Base-by-base conservation (phyloP, 2,329 filamentous ascomycete species). In the Rhinocladiella similis region DNA sequence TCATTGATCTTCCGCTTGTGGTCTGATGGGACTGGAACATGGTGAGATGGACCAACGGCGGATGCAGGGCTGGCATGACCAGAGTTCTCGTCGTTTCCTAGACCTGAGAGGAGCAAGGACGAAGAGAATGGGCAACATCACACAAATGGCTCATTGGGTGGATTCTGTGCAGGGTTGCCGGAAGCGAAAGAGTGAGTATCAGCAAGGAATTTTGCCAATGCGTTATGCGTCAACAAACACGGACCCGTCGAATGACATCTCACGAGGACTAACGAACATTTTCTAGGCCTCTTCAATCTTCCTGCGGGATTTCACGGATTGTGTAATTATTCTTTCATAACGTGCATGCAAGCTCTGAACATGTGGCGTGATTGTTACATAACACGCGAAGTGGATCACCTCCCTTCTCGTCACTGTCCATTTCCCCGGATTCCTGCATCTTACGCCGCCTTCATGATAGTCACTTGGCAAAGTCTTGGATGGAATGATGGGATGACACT, bases 141-240 rank as follows among this genome's bases (percentile, higher is more conserved):
- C 12, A 48, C 12, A 48, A 48, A 48, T 48, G 46, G 22, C 46
- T 48, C 46, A 48, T 48, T 48, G 46, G 46, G 25, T 48, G 46
- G 46, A 33, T 46, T 13, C 14, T 19, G 4, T 16, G 14, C 38
- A 41, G 38, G 29, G 29, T 33, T 33, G 6, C 38, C 38, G 38
- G 14, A 5, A 41, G 38, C 14, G 18, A 19, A n/a, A 41, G 38
- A 41, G 18, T 33, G 29, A 33, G 6, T 33, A 12, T 33, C 29
- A 33, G 3, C 38, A 18, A 41, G 16, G 16, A 3, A 12, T 19
- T 9, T 16, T 16, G 38, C 29, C 29, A 41, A 41, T 16, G 13
- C n/a, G 10, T 7, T 12, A 41, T 12, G 5, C 5, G 14, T 16
- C 6, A 5, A 9, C 14, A 16, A 41, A 41, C 38, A 41, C 18